Base-by-base conservation (phyloP, 2,329 filamentous ascomycete species). In the Colletotrichum eleusines region DNA sequence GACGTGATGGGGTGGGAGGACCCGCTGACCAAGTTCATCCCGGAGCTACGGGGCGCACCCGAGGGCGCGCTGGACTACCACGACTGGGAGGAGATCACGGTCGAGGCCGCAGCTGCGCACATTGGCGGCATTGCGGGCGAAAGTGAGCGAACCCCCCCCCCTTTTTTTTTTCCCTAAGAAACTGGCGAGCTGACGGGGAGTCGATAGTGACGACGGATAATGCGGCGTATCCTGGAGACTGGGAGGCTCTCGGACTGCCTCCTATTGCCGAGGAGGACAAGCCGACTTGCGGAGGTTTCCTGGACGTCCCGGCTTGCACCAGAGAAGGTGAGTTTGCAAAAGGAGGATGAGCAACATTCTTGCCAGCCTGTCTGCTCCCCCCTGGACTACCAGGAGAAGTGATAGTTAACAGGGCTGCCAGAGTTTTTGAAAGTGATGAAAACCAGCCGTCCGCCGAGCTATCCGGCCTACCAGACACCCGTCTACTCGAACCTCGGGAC, bases 401-500 rank as follows among this genome's bases (percentile, higher is more conserved):
- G 12, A 3, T 18, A 16, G 12, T 20, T 54, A 14, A 46, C 44
- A 40, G 11, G 8, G 18, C 12, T 20, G 38, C 59, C 59, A 73
- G 76, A 77, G 14, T 73, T 80, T 42, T 74, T 77, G 42, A 61
- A 75, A 11, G 76, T 76, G n/a, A 77, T 79, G 20, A 74, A 73
- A 26, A 73, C 74, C 58, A 76, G 76, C 6, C 76, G 73, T 3
- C 63, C 79, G 7, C 84, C 85, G 0, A 76, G 81, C 1, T 86
- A 83, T 61, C 74, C 77, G 0, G 81, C 85, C 0, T 85, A 83
- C 72, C 79, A 81, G 0, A 82, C 78, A 3, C 84, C 86, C 0
- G 77, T 81, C 3, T 89, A 89, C 75, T 84, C 85, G 35, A 87
- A 88, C 72, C 76, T 82, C 3, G 85, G 80, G 1, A 84, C 84